Evolutionary conservation across 1,284 basidiomycete species (phyloP), one percentile per base, ranked within the genome.

Genomic region (Ceraceosorus guamensis): DNA sequence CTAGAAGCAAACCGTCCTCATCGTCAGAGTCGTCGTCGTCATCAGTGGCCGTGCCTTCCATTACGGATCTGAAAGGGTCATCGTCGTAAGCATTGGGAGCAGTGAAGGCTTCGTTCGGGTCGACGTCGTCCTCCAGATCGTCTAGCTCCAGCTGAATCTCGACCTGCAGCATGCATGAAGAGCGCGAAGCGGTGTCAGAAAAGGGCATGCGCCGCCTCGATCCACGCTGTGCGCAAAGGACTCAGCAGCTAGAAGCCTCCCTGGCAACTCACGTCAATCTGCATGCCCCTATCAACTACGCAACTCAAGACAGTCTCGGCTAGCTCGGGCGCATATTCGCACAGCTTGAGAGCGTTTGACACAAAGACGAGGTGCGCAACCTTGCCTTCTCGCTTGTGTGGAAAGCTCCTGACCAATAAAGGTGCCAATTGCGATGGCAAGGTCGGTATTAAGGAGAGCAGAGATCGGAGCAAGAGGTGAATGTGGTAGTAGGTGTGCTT

Each of bases 121-220:
- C 57, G 16, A 70, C 69, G 13, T 71, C 71, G 11, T 78, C 77
- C 56, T 95, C 92, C 16, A 93, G 79, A 66, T 96, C 91, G 75
- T 97, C 93, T 2, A 93, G 76, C 70, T 93, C 91, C 18, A 92
- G 87, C 77, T 96, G 93, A 50, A 99, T 95, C 78, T 98, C 93
- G 47, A 93, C 39, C 39, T 41, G 39, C 39, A 16, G 2, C 16
- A 11, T 16, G 16, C 11, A 41, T 11, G 10, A 41, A 11, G 39
- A 41, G 39, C 39, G 39, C 2, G 3, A 16, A 41, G 39, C 3
- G 11, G 10, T 3, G 39, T 11, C 11, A 16, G 39, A 41, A 3
- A 16, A 16, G 39, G 39, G 39, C 24, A 24, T 24, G 24, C 24
- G 24, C 24, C 24, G 24, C 24, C 24, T 24, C 24, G 24, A 24